Evolutionary conservation across 257 asterid genomes (phyloP), one percentile per base, ranked within the genome.

Genomic region (Gentiana dahurica): DNA sequence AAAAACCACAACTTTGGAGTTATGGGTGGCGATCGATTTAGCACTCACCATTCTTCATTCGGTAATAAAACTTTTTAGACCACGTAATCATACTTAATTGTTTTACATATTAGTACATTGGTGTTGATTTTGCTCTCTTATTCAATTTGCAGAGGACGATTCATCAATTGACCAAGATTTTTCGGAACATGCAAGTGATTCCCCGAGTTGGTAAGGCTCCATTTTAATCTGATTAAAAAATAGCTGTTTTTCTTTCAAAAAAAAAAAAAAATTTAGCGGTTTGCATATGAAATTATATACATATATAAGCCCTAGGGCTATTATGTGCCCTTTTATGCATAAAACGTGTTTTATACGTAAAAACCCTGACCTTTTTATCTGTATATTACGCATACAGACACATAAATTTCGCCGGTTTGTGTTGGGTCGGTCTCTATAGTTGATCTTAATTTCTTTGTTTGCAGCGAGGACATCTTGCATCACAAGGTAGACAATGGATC

Each of bases 111-210:
- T 35, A 47, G 34, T 11, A 49, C 59, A 3, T 36, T 34, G 8
- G 2, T 15, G 39, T 35, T 62, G 8, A 12, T 6, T 37, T 34
- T 63, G 24, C 10, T 13, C 48, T 43, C 15, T 38, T 10, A 49
- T 37, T 39, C 44, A 48, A 54, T 53, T 70, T 78, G 71, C 83
- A 88, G 84, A 75, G 38, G 83, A 62, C 8, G 73, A 15, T 59
- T 75, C 79, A 24, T 56, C 64, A 1, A 0, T 68, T 2, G 71
- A 56, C n/a, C 65, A 49, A 10, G 65, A 74, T 24, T 60, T 64
- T 61, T 57, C 61, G 1, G 67, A 53, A 4, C 70, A 46, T 6
- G 47, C 80, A 8, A 47, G 37, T 51, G 49, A 52, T 39, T 55
- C 49, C 48, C 60, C 66, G 60, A 33, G 6, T 39, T 3, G 47